Conservation (phyloP, 2,329 filamentous ascomycete genomes). For the Chaetomium globosum region DNA sequence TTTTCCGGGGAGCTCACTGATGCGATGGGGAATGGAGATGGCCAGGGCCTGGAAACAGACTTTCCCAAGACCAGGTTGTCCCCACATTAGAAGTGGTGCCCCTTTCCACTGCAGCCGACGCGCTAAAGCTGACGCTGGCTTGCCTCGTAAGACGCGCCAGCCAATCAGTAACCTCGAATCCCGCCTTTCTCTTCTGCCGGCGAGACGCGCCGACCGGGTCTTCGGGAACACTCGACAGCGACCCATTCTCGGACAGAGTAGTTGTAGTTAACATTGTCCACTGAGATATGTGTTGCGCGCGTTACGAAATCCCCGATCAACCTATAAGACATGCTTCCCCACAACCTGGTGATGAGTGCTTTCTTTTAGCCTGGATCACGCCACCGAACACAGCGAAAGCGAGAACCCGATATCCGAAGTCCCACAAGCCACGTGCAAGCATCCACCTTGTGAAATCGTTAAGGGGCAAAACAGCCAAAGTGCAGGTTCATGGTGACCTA, state of each 20-base stretch:
- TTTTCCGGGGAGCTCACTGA: not conserved
- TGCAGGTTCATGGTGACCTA: not conserved
- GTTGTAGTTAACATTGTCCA: not conserved
- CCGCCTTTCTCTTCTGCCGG: conserved; percentile 11
- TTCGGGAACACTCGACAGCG: not conserved
- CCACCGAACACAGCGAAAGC: conserved; percentile 1
- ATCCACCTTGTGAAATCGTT: not conserved
- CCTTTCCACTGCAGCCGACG: conserved; percentile 27
- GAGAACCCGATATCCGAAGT: conserved; percentile 16
- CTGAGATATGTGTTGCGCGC: not conserved
- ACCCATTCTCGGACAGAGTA: not conserved
- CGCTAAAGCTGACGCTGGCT: conserved; percentile 6
- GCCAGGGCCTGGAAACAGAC: not conserved
- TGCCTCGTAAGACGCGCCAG: conserved; percentile 14
- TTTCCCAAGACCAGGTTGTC: not conserved
- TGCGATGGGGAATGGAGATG: not conserved
- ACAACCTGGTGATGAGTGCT: not conserved
- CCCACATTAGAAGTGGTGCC: conserved; percentile 10
- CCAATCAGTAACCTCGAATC: conserved; percentile 23
- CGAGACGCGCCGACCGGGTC: conserved; percentile 3
- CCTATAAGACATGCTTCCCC: not conserved
- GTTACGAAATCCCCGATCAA: not conserved
- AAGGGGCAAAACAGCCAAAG: not conserved
- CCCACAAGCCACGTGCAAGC: conserved; percentile 27
- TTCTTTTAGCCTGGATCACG: not conserved